These are phyloP conservation scores for Furcasterigmium furcatum DNA, from an alignment of 2,329 filamentous ascomycete genomes.

Conservation along the genomic window DNA sequence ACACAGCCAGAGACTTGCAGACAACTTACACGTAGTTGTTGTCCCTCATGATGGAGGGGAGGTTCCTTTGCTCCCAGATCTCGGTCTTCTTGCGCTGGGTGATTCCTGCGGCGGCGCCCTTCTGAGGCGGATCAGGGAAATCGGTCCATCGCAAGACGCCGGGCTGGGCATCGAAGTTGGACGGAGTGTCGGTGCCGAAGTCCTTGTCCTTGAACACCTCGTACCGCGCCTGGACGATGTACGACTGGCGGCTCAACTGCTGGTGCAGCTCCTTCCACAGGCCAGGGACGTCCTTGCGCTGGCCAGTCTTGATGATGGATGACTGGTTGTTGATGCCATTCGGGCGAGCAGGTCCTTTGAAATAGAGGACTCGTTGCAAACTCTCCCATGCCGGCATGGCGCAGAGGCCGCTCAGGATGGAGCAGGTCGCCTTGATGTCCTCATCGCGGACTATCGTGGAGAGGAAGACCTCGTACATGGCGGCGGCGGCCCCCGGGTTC, in stretches of 20 bases:
- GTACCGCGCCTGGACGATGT: conserved; percentile 52
- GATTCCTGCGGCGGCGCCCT: conserved; percentile 31
- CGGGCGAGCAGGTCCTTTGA: conserved; percentile 42
- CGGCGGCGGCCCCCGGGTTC: conserved; percentile 2
- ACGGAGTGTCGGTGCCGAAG: conserved; percentile 33
- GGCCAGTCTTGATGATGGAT: conserved; percentile 19
- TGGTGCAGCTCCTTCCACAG: conserved; percentile 53
- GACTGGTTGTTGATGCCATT: conserved; percentile 40
- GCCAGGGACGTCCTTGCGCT: conserved; percentile 25
- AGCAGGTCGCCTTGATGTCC: conserved; percentile 45
- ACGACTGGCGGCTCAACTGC: conserved; percentile 54
- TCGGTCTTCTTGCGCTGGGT: conserved; percentile 55
- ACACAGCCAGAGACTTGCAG: not conserved
- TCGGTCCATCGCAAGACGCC: conserved; percentile 57
- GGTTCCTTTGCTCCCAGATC: conserved; percentile 46
- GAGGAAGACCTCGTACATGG: conserved; percentile 59
- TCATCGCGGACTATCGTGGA: conserved; percentile 47
- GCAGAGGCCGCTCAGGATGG: conserved; percentile 54
- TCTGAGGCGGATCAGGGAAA: conserved; percentile 53
- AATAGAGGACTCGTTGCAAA: conserved; percentile 50
- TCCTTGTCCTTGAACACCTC: conserved; percentile 46
- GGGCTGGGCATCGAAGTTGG: conserved; percentile 36
- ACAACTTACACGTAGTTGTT: conserved; percentile 49
- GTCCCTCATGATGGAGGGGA: conserved; percentile 45
- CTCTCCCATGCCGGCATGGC: conserved; percentile 51